Evolutionary conservation across 805 yeast genomes (phyloP), one percentile per base, ranked within the genome.

Genomic region (Starmerella potacharoeniae): DNA sequence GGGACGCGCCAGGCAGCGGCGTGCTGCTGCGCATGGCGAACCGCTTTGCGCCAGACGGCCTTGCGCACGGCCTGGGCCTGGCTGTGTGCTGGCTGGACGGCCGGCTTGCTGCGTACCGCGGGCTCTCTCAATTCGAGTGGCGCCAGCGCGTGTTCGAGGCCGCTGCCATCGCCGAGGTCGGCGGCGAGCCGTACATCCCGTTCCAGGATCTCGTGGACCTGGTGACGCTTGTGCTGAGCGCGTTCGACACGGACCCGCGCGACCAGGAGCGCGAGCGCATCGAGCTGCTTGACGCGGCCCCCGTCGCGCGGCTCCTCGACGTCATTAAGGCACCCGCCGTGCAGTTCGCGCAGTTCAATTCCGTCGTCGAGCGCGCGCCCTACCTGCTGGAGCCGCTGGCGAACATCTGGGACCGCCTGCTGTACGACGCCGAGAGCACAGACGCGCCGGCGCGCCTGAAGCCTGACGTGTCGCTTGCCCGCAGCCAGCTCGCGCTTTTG

Each of bases 341-440:
- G 2, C 47, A 35, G 10, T 55, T 42, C 39, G 55, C 48, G 8
- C 46, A 49, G 17, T 62, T 59, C 47, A 13, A 9, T 11, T 22
- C 13, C 6, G n/a, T 61, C 4, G 2, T 60, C n/a, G 48, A 37
- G 9, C 39, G 28, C 33, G 57, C 49, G 35, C 66, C 65, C 7
- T 47, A 16, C 28, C 22, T 61, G 4, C 28, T 82, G 4, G 55
- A 61, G 0, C 78, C 82, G 0, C 61, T 81, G 9, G 71, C 73
- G 5, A 64, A 64, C n/a, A 53, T 79, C 1, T 66, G 81, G 57
- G 77, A 71, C 55, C 71, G 69, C 58, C 70, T 73, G 17, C 70
- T 74, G n/a, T 77, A 60, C 63, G 65, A 65, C 30, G 66, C 57
- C 44, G 41, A 51, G 49, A 29, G 52, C 45, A 47, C 59, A 16